These are phyloP conservation scores for Chaetomium tenue DNA, from an alignment of 495 filamentous ascomycete genomes.

Conservation along the genomic window DNA sequence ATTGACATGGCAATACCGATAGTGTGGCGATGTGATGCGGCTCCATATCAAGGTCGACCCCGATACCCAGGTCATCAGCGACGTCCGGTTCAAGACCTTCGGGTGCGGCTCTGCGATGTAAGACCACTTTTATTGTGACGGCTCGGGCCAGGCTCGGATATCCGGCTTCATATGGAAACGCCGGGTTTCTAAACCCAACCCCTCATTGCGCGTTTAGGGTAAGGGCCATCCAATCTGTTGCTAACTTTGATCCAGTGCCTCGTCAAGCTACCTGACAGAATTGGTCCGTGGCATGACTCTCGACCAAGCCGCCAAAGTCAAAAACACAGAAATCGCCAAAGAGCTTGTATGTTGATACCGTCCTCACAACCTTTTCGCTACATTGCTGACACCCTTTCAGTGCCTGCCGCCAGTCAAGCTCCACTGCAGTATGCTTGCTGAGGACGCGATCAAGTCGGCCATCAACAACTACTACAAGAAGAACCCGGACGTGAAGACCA, in stretches of 20 bases:
- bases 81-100: conserved; percentile 91
- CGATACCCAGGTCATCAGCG: conserved; percentile 80
- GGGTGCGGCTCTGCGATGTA: conserved; percentile 91
- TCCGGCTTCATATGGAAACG: too few species aligned
- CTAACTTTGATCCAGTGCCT: conserved; percentile 31
- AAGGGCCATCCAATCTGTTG: neutral
- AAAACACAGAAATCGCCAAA: conserved; percentile 96
- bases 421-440: conserved; percentile 98
- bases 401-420: conserved; percentile 94
- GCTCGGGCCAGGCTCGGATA: neutral
- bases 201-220: too few species aligned
- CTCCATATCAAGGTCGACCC: conserved; percentile 97
- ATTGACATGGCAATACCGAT: neutral
- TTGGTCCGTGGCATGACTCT: conserved; percentile 94
- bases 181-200: too few species aligned
- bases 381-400: conserved; percentile 13
- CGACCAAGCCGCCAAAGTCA: conserved; percentile 84
- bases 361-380: too few species aligned
- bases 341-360: conserved; percentile 55
- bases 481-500: conserved; percentile 71
- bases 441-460: conserved; percentile 98
- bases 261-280: conserved; percentile 83
- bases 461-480: conserved; percentile 98
- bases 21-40: conserved; percentile 95
- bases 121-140: conserved; percentile 4